These are phyloP conservation scores for Ramaria rubella DNA, from an alignment of 768 basidiomycete genomes.

Conservation along the genomic window DNA sequence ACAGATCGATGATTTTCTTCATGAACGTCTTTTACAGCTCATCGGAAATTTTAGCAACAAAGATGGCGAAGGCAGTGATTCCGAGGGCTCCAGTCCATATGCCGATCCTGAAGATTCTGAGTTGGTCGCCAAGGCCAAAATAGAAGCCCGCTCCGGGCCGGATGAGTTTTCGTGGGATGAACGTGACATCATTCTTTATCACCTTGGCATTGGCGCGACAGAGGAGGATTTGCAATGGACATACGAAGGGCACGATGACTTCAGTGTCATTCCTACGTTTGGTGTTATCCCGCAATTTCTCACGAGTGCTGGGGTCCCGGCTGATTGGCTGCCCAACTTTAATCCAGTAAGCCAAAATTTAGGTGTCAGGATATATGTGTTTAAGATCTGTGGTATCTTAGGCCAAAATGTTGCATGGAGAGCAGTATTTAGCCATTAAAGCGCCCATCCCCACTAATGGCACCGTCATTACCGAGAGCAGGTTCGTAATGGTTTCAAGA, in stretches of 20 bases:
- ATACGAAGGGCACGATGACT: conserved; percentile 84
- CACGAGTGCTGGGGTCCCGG: conserved; percentile 55
- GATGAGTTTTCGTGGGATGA: conserved; percentile 73
- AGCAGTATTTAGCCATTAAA: conserved; percentile 89
- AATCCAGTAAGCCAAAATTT: conserved; percentile 62
- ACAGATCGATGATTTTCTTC: neutral
- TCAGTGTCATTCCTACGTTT: conserved; percentile 85
- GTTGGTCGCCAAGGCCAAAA: conserved; percentile 79
- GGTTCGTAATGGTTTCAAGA: conserved; percentile 35
- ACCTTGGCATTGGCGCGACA: conserved; percentile 89
- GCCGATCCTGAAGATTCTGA: conserved; percentile 77
- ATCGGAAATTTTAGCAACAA: conserved; percentile 54
- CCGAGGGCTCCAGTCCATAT: conserved; percentile 35
- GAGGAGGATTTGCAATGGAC: conserved; percentile 89
- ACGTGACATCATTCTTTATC: conserved; percentile 90
- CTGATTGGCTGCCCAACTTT: conserved; percentile 92
- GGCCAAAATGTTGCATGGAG: conserved; percentile 97
- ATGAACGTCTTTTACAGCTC: conserved; percentile 26
- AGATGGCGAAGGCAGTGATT: conserved; percentile 20
- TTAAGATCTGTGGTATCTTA: conserved; percentile 24
- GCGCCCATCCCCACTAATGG: conserved; percentile 81
- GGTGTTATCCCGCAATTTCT: conserved; percentile 90
- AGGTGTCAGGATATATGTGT: neutral
- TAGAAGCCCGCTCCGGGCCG: conserved; percentile 38
- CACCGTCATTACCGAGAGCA: conserved; percentile 65